Percentiles rank a stretch among this genome's conserved stretches.
Evolutionary conservation across 352 stramenopile species (phyloP).

Genomic region (Peronospora farinosa): DNA sequence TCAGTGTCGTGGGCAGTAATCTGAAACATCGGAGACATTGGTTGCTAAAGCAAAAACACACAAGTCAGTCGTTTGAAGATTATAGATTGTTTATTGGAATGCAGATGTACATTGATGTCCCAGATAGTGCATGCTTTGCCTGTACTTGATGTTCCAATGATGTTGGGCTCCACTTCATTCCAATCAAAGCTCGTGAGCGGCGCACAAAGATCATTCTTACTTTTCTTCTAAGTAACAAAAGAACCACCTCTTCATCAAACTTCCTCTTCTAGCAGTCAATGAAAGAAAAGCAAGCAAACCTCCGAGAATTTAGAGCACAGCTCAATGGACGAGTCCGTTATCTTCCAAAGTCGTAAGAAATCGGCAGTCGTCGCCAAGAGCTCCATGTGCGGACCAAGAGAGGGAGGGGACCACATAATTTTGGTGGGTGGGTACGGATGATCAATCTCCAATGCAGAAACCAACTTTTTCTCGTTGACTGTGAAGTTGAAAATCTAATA

Average conservation of each 20-base stretch:
- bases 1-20: conserved; percentile 98
- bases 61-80: neutral
- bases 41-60: conserved; percentile 30
- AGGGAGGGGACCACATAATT: conserved; percentile 79
- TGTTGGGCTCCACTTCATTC: conserved; percentile 93
- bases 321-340: conserved; percentile 70
- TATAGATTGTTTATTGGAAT: neutral
- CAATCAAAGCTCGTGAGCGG: conserved; percentile 98
- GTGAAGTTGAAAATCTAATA: conserved; percentile 60
- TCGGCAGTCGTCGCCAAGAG: conserved; percentile 78
- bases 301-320: conserved; percentile 66
- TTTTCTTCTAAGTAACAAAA: conserved; percentile 26
- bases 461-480: conserved; percentile 41
- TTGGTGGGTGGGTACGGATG: conserved; percentile 85
- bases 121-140: conserved; percentile 99
- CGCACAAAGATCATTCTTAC: conserved; percentile 87
- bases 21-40: conserved; percentile 82
- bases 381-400: conserved; percentile 43
- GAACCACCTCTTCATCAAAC: neutral
- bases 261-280: neutral
- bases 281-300: conserved; percentile 21
- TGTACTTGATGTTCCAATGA: conserved; percentile 95
- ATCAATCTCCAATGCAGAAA: conserved; percentile 66
- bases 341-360: conserved; percentile 77
- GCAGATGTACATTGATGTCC: conserved; percentile 89